These are phyloP conservation scores for Debaryomyces castellii DNA, from an alignment of 805 yeast species.

Conservation along the genomic window DNA sequence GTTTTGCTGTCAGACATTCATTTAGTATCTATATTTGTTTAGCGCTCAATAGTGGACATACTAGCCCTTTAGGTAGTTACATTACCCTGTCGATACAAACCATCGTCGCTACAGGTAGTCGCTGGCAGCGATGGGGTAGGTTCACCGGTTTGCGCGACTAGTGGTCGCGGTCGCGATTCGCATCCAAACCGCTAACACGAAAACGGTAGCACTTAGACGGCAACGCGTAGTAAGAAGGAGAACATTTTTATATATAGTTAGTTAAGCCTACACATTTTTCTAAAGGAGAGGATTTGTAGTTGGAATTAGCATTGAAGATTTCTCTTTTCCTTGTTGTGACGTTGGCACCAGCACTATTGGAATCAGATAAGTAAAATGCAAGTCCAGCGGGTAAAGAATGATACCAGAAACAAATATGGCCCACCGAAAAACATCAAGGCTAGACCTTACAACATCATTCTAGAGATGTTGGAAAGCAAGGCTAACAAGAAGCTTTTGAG, in stretches of 20 bases:
- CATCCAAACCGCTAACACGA: slow-evolving; percentile 1
- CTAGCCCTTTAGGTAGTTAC: neutral
- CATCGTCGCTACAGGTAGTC: too few species aligned
- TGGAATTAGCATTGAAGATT: neutral
- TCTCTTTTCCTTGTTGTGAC: slow-evolving; percentile 2
- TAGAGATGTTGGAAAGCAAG: slow-evolving; percentile 48
- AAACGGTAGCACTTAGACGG: neutral
- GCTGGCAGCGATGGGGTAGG: too few species aligned
- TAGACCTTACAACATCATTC: slow-evolving; percentile 38
- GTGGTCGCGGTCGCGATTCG: neutral
- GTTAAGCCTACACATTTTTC: neutral
- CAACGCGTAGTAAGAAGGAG: slow-evolving; percentile 1
- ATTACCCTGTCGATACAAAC: neutral
- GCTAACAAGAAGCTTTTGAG: slow-evolving; percentile 41
- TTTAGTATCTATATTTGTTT: neutral
- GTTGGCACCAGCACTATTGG: neutral
- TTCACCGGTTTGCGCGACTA: neutral
- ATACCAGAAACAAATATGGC: slow-evolving; percentile 13
- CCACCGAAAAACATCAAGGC: slow-evolving; percentile 29
- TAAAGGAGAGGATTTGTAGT: neutral
- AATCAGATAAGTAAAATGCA: slow-evolving; percentile 1
- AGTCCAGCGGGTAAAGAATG: slow-evolving; percentile 3
- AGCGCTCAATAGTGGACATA: neutral
- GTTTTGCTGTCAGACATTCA: neutral
- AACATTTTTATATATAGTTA: neutral